These are phyloP conservation scores for Cucumis cinereus DNA, from an alignment of 306 rosid genomes.

Conservation along the genomic window DNA sequence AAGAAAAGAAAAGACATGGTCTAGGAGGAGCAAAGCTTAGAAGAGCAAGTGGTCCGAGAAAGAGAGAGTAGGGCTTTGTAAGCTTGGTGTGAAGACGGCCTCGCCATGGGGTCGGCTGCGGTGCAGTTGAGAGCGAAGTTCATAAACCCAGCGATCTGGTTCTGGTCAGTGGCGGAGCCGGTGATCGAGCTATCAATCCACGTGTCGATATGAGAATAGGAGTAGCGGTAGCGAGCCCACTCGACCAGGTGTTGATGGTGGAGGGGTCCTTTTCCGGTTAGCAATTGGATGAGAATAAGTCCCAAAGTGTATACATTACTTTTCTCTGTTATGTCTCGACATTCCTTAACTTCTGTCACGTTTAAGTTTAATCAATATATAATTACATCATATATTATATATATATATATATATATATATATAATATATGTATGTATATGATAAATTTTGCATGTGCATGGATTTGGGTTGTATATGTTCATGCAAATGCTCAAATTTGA, in stretches of 20 bases:
- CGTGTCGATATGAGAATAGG: conserved; percentile 53
- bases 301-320: conserved; percentile 68
- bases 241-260: conserved; percentile 39
- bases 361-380: too few relatives aligned
- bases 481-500: not conserved
- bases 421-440: too few relatives aligned
- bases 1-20: not conserved
- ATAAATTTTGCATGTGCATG: conserved; percentile 14
- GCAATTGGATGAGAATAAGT: conserved; percentile 44
- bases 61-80: conserved; percentile 37
- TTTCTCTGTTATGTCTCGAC: conserved; percentile 38
- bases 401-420: too few relatives aligned
- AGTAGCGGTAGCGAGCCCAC: conserved; percentile 82
- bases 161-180: conserved; percentile 19
- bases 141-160: conserved; percentile 63
- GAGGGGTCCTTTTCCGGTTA: conserved; percentile 61
- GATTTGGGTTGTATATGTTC: not conserved
- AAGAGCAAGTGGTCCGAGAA: conserved; percentile 21
- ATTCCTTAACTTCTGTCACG: conserved; percentile 33
- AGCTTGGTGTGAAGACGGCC: conserved; percentile 58
- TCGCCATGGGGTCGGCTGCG: conserved; percentile 56
- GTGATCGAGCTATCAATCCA: conserved; percentile 54
- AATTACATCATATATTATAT: too few relatives aligned
- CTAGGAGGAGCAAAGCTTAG: not conserved
- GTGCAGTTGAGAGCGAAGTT: conserved; percentile 68